Evolutionary conservation across 2,329 filamentous ascomycete species (phyloP), one percentile per base, ranked within the genome.

Genomic region (Neonectria neomacrospora): DNA sequence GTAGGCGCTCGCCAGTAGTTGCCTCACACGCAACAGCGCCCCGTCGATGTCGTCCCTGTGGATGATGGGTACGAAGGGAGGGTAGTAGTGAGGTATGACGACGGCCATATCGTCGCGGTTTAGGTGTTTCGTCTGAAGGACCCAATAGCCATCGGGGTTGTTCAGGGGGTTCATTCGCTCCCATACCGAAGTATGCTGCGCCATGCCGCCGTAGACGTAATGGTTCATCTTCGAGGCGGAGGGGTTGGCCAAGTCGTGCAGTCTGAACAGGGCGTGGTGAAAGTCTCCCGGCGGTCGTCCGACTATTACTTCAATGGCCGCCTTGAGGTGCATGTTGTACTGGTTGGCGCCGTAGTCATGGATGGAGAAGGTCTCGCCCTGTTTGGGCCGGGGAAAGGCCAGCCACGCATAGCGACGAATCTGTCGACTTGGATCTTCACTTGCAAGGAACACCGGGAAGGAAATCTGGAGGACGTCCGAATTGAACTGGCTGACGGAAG

Each of bases 281-380:
- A 55, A 55, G 5, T 28, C 3, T 2, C 22, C 26, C 11, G 22
- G n/a, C 0, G 39, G 16, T 1, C 64, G 58, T 1, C 73, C 74
- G 3, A 72, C 51, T 5, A 78, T 41, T 5, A 77, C 69, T 3
- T 77, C 71, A 6, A 74, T 63, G 0, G 71, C 68, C 0, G 69
- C 67, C 28, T 54, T 64, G 18, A 78, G 52, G 26, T 71, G 70
- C 0, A 54, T 54, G 41, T 70, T 70, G 58, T 69, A 77, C 47
- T 75, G 71, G 45, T 76, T 70, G 12, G 68, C 65, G 2, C 64
- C 73, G 63, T 71, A 77, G 3, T 48, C 47, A 3, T 52, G 14
- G 18, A 67, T 54, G 9, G 28, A 23, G 20, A 71, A 72, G 3
- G 6, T 30, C 1, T 16, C 2, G 4, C 18, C 12, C 1, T 8